Conservation (phyloP, 768 basidiomycete species). For the Lactarius sanguifluus region DNA sequence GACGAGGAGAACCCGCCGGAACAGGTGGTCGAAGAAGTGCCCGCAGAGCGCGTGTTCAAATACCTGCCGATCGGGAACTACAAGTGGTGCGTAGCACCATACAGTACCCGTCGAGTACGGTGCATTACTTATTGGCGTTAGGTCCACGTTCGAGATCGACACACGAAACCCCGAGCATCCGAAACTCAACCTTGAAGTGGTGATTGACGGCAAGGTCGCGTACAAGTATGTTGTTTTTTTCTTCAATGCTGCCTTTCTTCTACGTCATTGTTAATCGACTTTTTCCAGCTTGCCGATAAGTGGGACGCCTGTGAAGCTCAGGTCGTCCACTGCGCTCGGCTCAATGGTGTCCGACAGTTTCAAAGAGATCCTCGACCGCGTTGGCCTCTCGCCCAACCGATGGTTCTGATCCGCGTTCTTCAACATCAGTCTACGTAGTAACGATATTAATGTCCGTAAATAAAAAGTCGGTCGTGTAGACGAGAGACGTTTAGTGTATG, state of each 20-base stretch:
- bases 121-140: constrained; percentile 30
- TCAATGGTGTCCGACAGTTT: constrained; percentile 49
- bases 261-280: constrained; percentile 8
- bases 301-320: constrained; percentile 49
- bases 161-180: constrained; percentile 54
- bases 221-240: constrained; percentile 46
- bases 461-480: constrained; percentile 9
- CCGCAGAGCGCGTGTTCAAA: constrained; percentile 53
- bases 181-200: constrained; percentile 52
- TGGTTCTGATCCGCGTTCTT: constrained; percentile 48
- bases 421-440: not conserved
- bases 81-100: constrained; percentile 53
- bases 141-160: constrained; percentile 71
- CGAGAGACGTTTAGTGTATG: not conserved
- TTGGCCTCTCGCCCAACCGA: constrained; percentile 53
- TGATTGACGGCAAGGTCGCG: constrained; percentile 56
- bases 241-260: not conserved
- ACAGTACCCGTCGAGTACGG: too few relatives aligned
- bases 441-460: constrained; percentile 15
- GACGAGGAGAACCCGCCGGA: constrained; percentile 33
- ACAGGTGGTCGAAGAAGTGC: constrained; percentile 42
- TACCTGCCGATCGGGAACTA: constrained; percentile 65
- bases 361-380: constrained; percentile 53
- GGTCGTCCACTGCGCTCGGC: constrained; percentile 45
- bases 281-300: constrained; percentile 46